Evolutionary conservation across 83 land plant genomes (phyloP), one percentile per base, ranked within the genome.

Genomic region (Larix sibirica): DNA sequence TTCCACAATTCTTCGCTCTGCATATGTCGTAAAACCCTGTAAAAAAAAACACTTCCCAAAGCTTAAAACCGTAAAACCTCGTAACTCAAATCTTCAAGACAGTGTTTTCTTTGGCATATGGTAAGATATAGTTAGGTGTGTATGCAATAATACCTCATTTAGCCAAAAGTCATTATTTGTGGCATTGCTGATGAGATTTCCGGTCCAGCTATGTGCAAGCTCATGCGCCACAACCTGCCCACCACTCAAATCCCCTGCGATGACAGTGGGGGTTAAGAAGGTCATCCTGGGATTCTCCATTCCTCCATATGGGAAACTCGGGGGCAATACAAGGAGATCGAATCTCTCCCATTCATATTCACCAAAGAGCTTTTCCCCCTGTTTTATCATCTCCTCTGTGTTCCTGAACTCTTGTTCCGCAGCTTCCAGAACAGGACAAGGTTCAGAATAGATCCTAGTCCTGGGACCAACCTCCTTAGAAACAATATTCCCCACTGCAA

Each of bases 151-250:
- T 86, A 94, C 98, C 97, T 96, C 98, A 82, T 96, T 96, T 79
- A 96, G 85, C 98, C 98, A 96, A 80, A 96, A 96, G 83, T 96
- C 95, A 60, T 96, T 94, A 77, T 97, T 96, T 7, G 88, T 91
- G 83, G 94, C 92, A 84, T 94, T 96, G 81, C 91, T 94, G 79
- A 96, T 96, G 81, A 96, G 85, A 82, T 96, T 96, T 16, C 98
- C 98, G 14, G 98, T 96, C 98, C 98, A 96, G 82, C 98, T 96
- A 82, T 96, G 98, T 8, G 98, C 98, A 47, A 96, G 95, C 88
- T 96, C 98, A 75, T 96, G 98, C 0, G 98, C 98, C 61, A 96
- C 98, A 26, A 96, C 94, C 80, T 92, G 94, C 2, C 93, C 97
- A 1, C 97, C 98, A 10, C 89, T 91, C 14, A 88, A 86, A 80